phyloP scores from a whole-genome alignment of 805 yeast genomes.

The Candida oleophila region DNA sequence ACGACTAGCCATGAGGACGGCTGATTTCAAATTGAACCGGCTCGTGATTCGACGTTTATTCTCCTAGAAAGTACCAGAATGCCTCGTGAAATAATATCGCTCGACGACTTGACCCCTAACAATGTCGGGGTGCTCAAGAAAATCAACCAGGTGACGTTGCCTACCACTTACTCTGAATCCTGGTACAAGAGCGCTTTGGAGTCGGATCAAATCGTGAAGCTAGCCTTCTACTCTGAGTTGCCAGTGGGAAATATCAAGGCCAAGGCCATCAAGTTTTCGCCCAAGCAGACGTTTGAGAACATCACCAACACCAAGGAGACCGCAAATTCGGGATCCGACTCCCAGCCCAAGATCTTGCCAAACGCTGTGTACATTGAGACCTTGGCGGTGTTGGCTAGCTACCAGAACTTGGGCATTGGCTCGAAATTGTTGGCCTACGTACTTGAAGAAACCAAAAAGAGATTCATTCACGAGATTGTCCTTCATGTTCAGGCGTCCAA shows the following conservation, averaged over 20 bases:
- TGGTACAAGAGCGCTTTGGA: slow-evolving; percentile 52
- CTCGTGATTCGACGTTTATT: no score
- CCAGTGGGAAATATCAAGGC: slow-evolving; percentile 80
- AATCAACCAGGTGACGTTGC: slow-evolving; percentile 54
- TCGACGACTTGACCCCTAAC: slow-evolving; percentile 60
- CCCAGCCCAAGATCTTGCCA: slow-evolving; percentile 34
- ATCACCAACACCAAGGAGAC: slow-evolving; percentile 1
- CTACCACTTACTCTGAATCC: slow-evolving; percentile 47
- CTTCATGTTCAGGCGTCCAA: slow-evolving; percentile 53
- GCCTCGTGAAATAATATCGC: slow-evolving; percentile 45
- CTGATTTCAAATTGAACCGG: no score
- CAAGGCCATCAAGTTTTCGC: slow-evolving; percentile 34
- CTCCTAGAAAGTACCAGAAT: slow-evolving; percentile 9
- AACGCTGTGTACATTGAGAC: slow-evolving; percentile 63
- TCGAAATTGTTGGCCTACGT: slow-evolving; percentile 54
- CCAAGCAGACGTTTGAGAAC: slow-evolving; percentile 6
- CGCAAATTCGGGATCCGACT: slow-evolving; percentile 3
- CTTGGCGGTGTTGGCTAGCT: slow-evolving; percentile 65
- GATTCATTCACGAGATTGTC: slow-evolving; percentile 52
- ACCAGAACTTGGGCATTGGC: slow-evolving; percentile 64
- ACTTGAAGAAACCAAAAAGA: slow-evolving; percentile 52
- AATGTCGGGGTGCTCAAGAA: slow-evolving; percentile 59
- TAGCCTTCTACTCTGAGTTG: slow-evolving; percentile 69
- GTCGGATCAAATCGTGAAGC: slow-evolving; percentile 51
- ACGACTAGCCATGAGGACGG: no score